A percentile compares a stretch with the other conserved stretches of the same genome.
phyloP scores from a whole-genome alignment of 345 rosid genomes.

The Rhodamnia rubescens region DNA sequence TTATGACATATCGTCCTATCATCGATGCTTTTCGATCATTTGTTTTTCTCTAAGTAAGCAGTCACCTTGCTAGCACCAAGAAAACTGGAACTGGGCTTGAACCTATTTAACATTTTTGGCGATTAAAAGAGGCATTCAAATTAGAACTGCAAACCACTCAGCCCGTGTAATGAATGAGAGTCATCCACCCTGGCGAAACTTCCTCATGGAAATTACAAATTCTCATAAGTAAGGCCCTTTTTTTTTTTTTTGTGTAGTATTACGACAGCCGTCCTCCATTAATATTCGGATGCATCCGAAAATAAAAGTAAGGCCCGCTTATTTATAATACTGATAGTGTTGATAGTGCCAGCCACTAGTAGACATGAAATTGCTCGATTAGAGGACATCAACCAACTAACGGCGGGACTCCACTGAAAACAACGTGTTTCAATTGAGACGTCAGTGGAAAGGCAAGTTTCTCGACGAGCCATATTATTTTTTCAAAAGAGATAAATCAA shows the following conservation, averaged over 20 bases:
- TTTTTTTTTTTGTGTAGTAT: not conserved
- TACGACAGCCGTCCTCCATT: not conserved
- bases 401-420: not conserved
- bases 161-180: not conserved
- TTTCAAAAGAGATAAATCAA: not conserved
- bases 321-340: not conserved
- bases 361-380: not conserved
- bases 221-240: not conserved
- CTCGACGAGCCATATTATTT: too few relatives aligned
- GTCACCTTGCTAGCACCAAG: too few relatives aligned
- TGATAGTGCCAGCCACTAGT: not conserved
- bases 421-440: not conserved
- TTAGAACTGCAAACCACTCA: not conserved
- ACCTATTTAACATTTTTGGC: not conserved
- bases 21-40: too few relatives aligned
- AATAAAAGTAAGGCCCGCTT: not conserved
- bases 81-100: too few relatives aligned
- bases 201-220: not conserved
- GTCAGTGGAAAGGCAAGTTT: not conserved
- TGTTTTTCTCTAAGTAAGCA: too few relatives aligned
- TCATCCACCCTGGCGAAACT: not conserved
- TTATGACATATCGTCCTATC: too few relatives aligned
- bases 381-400: not conserved
- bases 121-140: not conserved
- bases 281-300: not conserved